phyloP scores from a whole-genome alignment of 225 moss, liverwort and hornwort genomes.

The Bryum argenteum region DNA sequence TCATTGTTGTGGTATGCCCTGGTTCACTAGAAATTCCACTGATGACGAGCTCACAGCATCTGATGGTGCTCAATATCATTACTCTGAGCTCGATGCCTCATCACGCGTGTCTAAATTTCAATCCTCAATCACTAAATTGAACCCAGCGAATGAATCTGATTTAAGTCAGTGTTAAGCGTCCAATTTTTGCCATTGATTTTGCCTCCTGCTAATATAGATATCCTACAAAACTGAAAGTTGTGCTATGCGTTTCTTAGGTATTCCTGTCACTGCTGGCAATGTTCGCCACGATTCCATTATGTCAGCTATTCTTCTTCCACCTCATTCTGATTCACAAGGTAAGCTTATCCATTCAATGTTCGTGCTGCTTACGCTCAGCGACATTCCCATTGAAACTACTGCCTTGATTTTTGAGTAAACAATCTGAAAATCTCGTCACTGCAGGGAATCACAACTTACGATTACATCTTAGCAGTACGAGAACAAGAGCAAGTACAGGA shows the following conservation, averaged over 20 bases:
- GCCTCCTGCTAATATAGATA: background rate
- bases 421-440: background rate
- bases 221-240: constrained; percentile 1
- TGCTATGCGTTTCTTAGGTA: constrained; percentile 43
- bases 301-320: constrained; percentile 90
- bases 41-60: background rate
- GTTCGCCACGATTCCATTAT: constrained; percentile 81
- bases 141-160: background rate
- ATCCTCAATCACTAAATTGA: background rate
- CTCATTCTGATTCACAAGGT: constrained; percentile 91
- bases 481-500: constrained; percentile 58
- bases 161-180: background rate
- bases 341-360: background rate
- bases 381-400: background rate
- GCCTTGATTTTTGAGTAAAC: background rate
- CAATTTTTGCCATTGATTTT: background rate
- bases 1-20: constrained; percentile 71
- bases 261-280: constrained; percentile 78
- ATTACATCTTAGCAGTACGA: constrained; percentile 87
- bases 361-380: background rate
- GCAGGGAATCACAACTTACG: constrained; percentile 92
- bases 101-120: background rate
- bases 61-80: background rate
- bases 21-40: background rate
- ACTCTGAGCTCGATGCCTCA: background rate